Conservation (phyloP, 768 basidiomycete species). For the Cantharellus anzutake region DNA sequence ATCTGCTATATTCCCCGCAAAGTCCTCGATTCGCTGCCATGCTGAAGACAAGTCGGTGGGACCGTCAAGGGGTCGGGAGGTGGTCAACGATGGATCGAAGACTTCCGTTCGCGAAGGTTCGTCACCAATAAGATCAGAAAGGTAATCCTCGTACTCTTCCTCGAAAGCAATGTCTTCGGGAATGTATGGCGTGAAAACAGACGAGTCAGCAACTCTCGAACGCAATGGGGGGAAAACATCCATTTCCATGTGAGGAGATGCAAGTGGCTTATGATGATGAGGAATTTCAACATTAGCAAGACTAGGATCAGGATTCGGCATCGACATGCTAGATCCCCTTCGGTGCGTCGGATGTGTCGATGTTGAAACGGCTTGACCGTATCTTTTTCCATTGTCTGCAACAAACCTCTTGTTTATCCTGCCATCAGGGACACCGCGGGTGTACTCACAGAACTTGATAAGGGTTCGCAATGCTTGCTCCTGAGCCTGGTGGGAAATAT, state of each 20-base stretch:
- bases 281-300: conserved; percentile 34
- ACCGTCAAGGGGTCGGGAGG: conserved; percentile 7
- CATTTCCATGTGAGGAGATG: conserved; percentile 57
- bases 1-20: conserved; percentile 65
- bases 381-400: conserved; percentile 78
- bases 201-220: conserved; percentile 65
- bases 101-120: conserved; percentile 8
- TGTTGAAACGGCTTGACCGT: conserved; percentile 38
- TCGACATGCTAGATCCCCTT: conserved; percentile 66
- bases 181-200: conserved; percentile 75
- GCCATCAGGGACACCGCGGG: no score
- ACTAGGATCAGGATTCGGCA: conserved; percentile 47
- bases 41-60: conserved; percentile 21
- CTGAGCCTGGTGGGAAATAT: conserved; percentile 42
- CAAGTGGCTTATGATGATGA: conserved; percentile 36
- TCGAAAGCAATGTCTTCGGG: conserved; percentile 90
- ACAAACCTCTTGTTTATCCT: not conserved
- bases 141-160: conserved; percentile 90
- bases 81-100: conserved; percentile 8
- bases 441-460: conserved; percentile 77
- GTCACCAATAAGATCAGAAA: conserved; percentile 52
- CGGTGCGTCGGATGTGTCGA: conserved; percentile 44
- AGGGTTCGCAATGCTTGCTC: conserved; percentile 87
- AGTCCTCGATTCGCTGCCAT: conserved; percentile 68
- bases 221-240: conserved; percentile 94